phyloP scores from a whole-genome alignment of 352 stramenopile genomes.

The Pilasporangium apinafurcum region DNA sequence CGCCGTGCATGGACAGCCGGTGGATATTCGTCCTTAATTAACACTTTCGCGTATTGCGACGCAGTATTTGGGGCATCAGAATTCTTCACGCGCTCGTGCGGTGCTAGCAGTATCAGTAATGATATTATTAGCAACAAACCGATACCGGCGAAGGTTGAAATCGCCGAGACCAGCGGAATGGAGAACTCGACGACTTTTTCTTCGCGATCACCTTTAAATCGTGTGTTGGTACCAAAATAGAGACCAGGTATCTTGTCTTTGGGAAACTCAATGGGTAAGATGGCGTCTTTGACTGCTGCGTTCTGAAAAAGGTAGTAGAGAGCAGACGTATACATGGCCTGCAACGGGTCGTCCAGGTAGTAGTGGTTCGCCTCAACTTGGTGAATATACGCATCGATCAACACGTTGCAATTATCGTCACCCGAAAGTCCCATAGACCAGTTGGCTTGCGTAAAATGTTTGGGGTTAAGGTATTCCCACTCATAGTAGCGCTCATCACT shows the following conservation, averaged over 20 bases:
- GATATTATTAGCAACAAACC: slow-evolving; percentile 18
- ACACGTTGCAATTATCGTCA: slow-evolving; percentile 20
- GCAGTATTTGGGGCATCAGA: slow-evolving; percentile 19
- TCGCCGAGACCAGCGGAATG: slow-evolving; percentile 21
- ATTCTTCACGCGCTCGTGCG: slow-evolving; percentile 18
- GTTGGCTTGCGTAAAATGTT: slow-evolving; percentile 4
- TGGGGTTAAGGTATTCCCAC: slow-evolving; percentile 18
- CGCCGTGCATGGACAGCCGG: slow-evolving; percentile 18
- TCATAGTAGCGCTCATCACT: slow-evolving; percentile 3
- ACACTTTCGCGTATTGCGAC: slow-evolving; percentile 15
- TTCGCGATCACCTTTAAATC: slow-evolving; percentile 24
- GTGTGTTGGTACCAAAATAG: slow-evolving; percentile 1
- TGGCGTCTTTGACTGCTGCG: slow-evolving; percentile 19
- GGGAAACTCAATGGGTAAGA: neutral
- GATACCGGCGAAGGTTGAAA: slow-evolving; percentile 31
- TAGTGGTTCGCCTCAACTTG: slow-evolving; percentile 35
- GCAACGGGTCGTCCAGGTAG: slow-evolving; percentile 24
- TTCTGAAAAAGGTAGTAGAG: slow-evolving; percentile 41
- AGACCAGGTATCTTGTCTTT: neutral
- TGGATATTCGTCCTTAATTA: slow-evolving; percentile 25
- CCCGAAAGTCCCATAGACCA: slow-evolving; percentile 11
- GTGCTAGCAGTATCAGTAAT: slow-evolving; percentile 14
- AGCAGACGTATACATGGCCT: slow-evolving; percentile 32
- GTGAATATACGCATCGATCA: slow-evolving; percentile 34
- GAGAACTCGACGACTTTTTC: slow-evolving; percentile 37